Percentiles rank a stretch among this genome's conserved stretches.
Conservation (phyloP, 2,329 filamentous ascomycete species). For the Microcyclospora tardicrescens region DNA sequence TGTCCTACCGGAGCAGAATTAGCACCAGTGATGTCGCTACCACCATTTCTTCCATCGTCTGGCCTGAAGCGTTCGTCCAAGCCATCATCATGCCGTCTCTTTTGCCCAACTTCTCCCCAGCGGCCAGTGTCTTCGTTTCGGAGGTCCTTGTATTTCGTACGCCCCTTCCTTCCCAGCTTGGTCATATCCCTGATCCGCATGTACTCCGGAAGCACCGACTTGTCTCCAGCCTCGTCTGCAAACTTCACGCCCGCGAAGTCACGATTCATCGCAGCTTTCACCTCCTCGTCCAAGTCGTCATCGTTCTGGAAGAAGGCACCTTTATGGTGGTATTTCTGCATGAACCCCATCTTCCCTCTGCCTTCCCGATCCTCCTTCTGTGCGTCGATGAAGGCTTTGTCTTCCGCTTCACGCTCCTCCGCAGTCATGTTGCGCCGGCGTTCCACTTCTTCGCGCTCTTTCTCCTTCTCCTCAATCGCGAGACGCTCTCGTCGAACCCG, state of each 20-base stretch:
- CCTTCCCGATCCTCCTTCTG: slow-evolving; percentile 65
- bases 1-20: slow-evolving; percentile 60
- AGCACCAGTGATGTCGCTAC: slow-evolving; percentile 46
- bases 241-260: slow-evolving; percentile 79
- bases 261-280: slow-evolving; percentile 62
- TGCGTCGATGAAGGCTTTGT: slow-evolving; percentile 59
- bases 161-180: slow-evolving; percentile 81
- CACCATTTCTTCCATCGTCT: slow-evolving; percentile 39
- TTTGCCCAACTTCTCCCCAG: slow-evolving; percentile 54
- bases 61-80: slow-evolving; percentile 56
- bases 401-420: slow-evolving; percentile 76
- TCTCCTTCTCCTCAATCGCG: slow-evolving; percentile 70
- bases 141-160: slow-evolving; percentile 80
- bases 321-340: slow-evolving; percentile 96
- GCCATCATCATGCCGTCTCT: slow-evolving; percentile 30
- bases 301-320: slow-evolving; percentile 91
- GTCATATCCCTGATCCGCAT: slow-evolving; percentile 91
- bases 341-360: slow-evolving; percentile 70
- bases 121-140: slow-evolving; percentile 79
- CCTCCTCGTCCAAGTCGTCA: slow-evolving; percentile 40
- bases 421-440: slow-evolving; percentile 73
- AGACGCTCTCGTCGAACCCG: slow-evolving; percentile 78
- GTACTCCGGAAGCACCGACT: slow-evolving; percentile 75
- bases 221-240: slow-evolving; percentile 69
- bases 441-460: slow-evolving; percentile 79